Base-by-base conservation (phyloP, 169 alveolate genomes). In the Cryptosporidium andersoni region DNA sequence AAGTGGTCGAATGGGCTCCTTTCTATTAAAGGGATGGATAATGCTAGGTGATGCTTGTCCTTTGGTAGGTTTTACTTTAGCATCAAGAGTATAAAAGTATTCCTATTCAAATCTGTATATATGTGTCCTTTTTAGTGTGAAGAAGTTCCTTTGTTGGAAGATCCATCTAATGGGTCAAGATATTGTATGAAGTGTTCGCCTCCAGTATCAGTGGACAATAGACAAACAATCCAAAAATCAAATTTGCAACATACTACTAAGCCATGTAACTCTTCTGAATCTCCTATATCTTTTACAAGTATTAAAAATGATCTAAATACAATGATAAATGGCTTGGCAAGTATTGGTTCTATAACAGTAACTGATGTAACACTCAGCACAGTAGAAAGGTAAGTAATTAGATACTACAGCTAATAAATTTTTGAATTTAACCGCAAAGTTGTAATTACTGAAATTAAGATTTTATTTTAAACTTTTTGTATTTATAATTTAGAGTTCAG, bases 31-130 rank as follows among this genome's bases (percentile, higher is more conserved):
- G 48, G 85, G 85, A 7, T 74, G 85, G 85, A 74, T 74, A 56
- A 74, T 74, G 85, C 62, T 74, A 2, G 85, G 85, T 43, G 85
- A 74, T 74, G 85, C 85, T 14, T 74, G 85, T 51, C 85, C 85
- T 25, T 74, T 68, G n/a, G 85, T 74, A 74, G 60, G 85, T 74
- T 6, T 56, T 7, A 5, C 16, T 16, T 47, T 40, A 11, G 12
- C 4, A 40, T 5, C 58, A 14, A 6, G 14, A 6, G 80, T 14
- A 16, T 9, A 64, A 45, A 47, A 34, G 12, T n/a, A 55, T 43
- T 58, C 9, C 14, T 34, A 12, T 62, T 51, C 4, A 62, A 37
- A 36, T 36, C 6, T 62, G 14, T 62, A 34, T 14, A 40, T 40
- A 62, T 36, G 37, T 3, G 42, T 16, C 34, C 25, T 25, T 25